These are phyloP conservation scores for Zygosaccharomyces sapae DNA, from an alignment of 1,139 yeast genomes.

Conservation along the genomic window DNA sequence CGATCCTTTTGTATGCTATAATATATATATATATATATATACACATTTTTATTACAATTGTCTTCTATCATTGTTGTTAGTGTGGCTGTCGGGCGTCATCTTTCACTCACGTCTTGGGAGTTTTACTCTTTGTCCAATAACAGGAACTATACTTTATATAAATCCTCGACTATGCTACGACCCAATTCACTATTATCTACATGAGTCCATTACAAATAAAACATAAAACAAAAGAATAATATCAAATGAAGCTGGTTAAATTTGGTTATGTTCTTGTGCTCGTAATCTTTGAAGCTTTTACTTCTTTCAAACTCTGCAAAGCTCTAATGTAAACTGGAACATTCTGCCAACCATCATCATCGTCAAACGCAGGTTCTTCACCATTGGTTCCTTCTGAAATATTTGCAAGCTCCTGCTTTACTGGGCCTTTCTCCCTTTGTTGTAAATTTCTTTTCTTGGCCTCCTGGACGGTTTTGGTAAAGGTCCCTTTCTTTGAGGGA, in stretches of 20 bases:
- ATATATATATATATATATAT: conserved; percentile 1
- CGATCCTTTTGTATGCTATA: no score
- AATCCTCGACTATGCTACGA: no score
- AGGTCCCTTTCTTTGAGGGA: conserved; percentile 34
- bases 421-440: conserved; percentile 15
- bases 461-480: conserved; percentile 36
- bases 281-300: conserved; percentile 43
- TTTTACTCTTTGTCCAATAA: no score
- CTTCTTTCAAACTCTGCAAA: conserved; percentile 75
- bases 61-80: no score
- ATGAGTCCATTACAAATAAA: no score
- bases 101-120: no score
- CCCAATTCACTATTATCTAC: no score
- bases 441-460: conserved; percentile 24
- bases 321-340: conserved; percentile 75
- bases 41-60: neutral
- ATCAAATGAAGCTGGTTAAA: neutral
- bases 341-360: conserved; percentile 55
- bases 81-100: no score
- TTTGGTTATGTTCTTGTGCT: neutral
- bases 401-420: conserved; percentile 12
- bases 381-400: conserved; percentile 1
- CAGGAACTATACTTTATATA: no score
- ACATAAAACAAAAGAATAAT: neutral
- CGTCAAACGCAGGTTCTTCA: conserved; percentile 35